phyloP scores from a whole-genome alignment of 164 flowering plant species.

The Magnolia changhungtana region DNA sequence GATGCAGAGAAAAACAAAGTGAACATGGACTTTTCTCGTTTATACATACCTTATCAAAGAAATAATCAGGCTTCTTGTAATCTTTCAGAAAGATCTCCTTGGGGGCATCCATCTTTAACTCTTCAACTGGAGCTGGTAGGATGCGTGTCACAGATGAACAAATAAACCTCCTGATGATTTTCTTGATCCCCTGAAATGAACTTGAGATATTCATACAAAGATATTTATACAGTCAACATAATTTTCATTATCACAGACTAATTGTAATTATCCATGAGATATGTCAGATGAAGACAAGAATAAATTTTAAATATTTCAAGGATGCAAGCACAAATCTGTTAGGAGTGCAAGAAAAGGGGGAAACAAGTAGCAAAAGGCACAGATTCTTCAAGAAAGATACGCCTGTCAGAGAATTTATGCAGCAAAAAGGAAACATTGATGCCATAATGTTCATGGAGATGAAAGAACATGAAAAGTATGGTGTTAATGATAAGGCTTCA shows the following conservation, averaged over 20 bases:
- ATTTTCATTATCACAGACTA: neutral
- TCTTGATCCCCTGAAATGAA: conserved; percentile 14
- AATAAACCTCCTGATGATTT: conserved; percentile 33
- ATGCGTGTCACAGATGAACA: conserved; percentile 21
- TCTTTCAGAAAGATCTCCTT: conserved; percentile 91
- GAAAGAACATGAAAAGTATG: neutral
- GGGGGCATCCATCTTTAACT: conserved; percentile 72
- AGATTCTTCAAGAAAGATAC: too few species aligned
- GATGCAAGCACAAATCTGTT: neutral
- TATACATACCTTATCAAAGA: conserved; percentile 64
- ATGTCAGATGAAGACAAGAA: neutral
- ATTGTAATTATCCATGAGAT: neutral
- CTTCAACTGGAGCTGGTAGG: conserved; percentile 44
- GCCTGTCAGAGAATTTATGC: too few species aligned
- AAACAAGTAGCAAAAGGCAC: neutral
- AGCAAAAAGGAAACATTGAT: too few species aligned
- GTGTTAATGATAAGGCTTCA: neutral
- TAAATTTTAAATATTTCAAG: too few species aligned
- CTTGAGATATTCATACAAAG: neutral
- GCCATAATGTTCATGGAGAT: neutral
- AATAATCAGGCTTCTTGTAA: conserved; percentile 87
- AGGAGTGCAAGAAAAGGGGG: neutral
- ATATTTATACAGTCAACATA: neutral
- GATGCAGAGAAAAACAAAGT: too few species aligned
- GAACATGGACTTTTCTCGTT: too few species aligned